Percentiles rank a stretch among this genome's conserved stretches.
These are phyloP conservation scores for Cercospora zeina DNA, from an alignment of 2,329 filamentous ascomycete species.

Conservation along the genomic window DNA sequence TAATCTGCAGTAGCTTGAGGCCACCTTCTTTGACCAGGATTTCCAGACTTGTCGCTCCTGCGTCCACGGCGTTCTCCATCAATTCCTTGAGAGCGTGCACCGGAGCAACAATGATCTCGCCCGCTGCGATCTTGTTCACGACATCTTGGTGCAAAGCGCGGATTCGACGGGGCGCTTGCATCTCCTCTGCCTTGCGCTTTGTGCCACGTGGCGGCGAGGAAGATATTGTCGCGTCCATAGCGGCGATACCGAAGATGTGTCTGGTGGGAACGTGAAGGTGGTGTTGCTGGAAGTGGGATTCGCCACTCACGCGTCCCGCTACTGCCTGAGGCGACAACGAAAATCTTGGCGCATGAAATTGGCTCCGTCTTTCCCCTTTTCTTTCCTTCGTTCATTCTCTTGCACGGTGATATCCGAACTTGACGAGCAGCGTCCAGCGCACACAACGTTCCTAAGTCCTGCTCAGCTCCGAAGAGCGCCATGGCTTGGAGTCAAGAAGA, in stretches of 20 bases:
- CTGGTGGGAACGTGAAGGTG: neutral
- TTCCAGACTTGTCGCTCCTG: constrained; percentile 88
- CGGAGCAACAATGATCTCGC: constrained; percentile 96
- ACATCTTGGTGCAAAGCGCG: constrained; percentile 88
- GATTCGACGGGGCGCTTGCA: constrained; percentile 49
- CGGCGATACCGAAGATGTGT: neutral
- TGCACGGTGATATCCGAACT: no score
- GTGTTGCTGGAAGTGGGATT: neutral
- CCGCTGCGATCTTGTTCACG: constrained; percentile 97
- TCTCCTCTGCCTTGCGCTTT: constrained; percentile 41
- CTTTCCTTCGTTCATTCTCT: neutral
- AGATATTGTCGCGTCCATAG: constrained; percentile 16
- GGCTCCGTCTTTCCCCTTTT: neutral
- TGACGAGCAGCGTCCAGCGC: no score
- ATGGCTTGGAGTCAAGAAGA: neutral
- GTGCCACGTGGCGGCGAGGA: constrained; percentile 37
- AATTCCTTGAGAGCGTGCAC: constrained; percentile 95
- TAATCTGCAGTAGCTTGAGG: constrained; percentile 91
- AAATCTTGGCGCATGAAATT: neutral
- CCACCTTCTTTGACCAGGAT: constrained; percentile 93
- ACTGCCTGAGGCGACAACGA: neutral
- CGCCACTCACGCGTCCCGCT: neutral
- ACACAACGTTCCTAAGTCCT: no score
- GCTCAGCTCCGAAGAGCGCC: no score
- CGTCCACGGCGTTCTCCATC: constrained; percentile 95